Evolutionary conservation across 202 grass and related monocot genomes (phyloP).

Genomic region (Miscanthus sacchariflorus): DNA sequence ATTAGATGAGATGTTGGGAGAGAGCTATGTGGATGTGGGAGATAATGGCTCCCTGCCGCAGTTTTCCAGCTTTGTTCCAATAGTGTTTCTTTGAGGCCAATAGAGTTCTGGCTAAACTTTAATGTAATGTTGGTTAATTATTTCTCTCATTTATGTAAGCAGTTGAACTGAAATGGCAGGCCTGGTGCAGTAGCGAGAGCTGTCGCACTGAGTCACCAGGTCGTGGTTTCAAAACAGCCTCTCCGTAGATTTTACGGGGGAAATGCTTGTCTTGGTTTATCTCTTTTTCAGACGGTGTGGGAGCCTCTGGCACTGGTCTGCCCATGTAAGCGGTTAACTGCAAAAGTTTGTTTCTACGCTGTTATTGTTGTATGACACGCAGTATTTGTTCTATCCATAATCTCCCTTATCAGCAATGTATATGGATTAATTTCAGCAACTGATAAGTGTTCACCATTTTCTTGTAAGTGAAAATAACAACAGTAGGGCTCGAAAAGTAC

Average conservation of each 20-base stretch:
- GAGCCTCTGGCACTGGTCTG: too few species aligned
- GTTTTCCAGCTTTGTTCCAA: conserved; percentile 66
- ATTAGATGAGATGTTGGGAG: conserved; percentile 40
- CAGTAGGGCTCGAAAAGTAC: too few species aligned
- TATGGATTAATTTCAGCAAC: too few species aligned
- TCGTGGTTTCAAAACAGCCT: too few species aligned
- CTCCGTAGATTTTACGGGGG: too few species aligned
- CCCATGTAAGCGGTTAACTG: too few species aligned
- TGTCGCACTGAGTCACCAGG: too few species aligned
- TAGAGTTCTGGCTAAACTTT: background rate
- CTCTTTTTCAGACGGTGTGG: too few species aligned
- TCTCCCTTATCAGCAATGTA: too few species aligned
- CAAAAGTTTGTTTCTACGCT: background rate
- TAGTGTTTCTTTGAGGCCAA: conserved; percentile 15
- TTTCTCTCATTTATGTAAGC: background rate
- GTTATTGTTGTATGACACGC: conserved; percentile 15
- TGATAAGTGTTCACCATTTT: background rate
- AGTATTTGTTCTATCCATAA: background rate
- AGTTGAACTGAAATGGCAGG: too few species aligned
- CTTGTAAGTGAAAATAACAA: background rate
- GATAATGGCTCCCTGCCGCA: conserved; percentile 35
- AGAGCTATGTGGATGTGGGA: conserved; percentile 55
- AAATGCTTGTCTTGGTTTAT: too few species aligned
- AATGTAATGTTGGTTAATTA: conserved; percentile 24
- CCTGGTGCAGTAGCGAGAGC: too few species aligned